phyloP scores from a whole-genome alignment of 1,139 yeast genomes.

The Protomyces gravidus region DNA sequence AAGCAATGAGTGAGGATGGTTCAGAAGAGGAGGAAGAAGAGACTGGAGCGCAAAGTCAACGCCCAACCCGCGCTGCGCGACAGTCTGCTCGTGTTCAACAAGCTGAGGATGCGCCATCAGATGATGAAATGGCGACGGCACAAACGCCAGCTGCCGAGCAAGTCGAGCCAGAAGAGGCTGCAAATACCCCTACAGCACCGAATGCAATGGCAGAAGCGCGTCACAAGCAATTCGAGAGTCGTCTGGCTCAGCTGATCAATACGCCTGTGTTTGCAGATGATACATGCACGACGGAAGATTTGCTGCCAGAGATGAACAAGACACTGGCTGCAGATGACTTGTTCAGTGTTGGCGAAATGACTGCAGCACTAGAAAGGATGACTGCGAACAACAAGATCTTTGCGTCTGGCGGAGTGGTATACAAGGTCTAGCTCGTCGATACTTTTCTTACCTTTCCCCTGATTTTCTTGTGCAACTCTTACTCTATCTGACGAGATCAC shows the following conservation, averaged over 20 bases:
- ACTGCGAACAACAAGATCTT: constrained; percentile 42
- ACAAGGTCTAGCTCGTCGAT: constrained; percentile 15
- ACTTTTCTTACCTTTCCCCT: too few relatives aligned
- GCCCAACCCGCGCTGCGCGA: constrained; percentile 17
- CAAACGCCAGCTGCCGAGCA: constrained; percentile 34
- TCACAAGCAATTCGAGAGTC: constrained; percentile 37
- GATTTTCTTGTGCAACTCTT: too few relatives aligned
- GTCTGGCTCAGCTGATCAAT: constrained; percentile 41
- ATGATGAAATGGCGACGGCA: constrained; percentile 28
- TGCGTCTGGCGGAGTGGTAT: constrained; percentile 20
- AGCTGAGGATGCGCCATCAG: constrained; percentile 12
- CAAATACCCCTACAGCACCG: constrained; percentile 26
- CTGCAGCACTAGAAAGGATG: constrained; percentile 42
- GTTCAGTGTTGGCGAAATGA: constrained; percentile 41
- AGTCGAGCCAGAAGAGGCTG: constrained; percentile 33
- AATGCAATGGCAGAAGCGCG: constrained; percentile 33
- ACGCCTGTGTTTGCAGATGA: constrained; percentile 39
- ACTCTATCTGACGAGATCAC: too few relatives aligned
- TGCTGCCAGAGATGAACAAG: constrained; percentile 40
- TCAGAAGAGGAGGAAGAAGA: constrained; percentile 38
- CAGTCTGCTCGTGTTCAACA: constrained; percentile 34
- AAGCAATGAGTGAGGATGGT: constrained; percentile 38
- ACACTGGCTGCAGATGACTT: constrained; percentile 40
- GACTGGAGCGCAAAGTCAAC: constrained; percentile 36
- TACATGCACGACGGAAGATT: constrained; percentile 36